Evolutionary conservation across 768 basidiomycete species (phyloP), one percentile per base, ranked within the genome.

Genomic region (Cystobasidium ongulense): DNA sequence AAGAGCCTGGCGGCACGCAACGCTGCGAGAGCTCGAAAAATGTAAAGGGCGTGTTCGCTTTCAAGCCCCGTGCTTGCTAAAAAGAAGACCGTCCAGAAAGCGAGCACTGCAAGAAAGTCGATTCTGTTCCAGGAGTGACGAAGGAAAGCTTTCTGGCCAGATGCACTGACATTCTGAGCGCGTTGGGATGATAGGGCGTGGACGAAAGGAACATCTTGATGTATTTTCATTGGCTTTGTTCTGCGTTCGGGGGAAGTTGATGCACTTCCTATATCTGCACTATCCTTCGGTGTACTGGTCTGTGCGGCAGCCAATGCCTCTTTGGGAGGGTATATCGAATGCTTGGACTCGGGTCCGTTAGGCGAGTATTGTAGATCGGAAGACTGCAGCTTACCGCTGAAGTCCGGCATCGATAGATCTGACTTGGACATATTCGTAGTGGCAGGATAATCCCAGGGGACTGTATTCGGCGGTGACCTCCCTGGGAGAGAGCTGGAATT

Each of bases 81-180:
- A 0, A 79, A 81, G 79, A 97, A 94, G 10, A 86, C 84, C 64
- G 90, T 85, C 94, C 94, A 98, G 81, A 93, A 97, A 75, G 87
- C 85, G 15, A 89, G 76, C 54, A 97, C 87, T 0, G 95, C 91
- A 53, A 97, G 81, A 76, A 89, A 87, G 80, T 98, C 95, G 68
- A 96, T 89, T 63, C 92, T 83, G 78, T 86, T 89, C 93, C 93
- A 97, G 70, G 90, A 90, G 78, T 97, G 92, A 10, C 95, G 86
- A 0, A 98, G 84, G 80, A 92, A 98, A 0, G 95, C 93, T 1
- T 93, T 84, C 75, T 81, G 81, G 43, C 78, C 18, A 35, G 4
- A 29, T 61, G 78, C 68, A 7, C 76, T 78, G 17, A 82, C 75
- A 21, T 62, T 68, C 29, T 81, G 15, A 38, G 21, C n/a, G 77